Evolutionary conservation across 2,329 filamentous ascomycete species (phyloP), one percentile per base, ranked within the genome.

Genomic region (Zymoseptoria brevis): DNA sequence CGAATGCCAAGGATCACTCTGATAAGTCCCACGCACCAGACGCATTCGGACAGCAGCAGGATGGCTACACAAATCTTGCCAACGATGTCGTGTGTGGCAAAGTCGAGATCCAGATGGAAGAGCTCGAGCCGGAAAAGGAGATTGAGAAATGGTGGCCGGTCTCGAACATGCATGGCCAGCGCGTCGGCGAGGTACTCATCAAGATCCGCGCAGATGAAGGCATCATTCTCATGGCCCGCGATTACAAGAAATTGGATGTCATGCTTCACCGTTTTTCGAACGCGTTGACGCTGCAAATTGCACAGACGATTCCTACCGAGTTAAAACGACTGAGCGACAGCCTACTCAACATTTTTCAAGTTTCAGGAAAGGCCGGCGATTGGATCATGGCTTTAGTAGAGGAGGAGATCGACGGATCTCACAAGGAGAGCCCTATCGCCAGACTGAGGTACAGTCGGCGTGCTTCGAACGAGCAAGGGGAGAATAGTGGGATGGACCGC

Each of bases 351-450:
- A 96, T 99, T 56, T 99, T 93, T 68, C 94, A 99, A 71, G 92
- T 96, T 2, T 93, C 91, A 2, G 90, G 90, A 0, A 84, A 84
- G 45, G 88, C 89, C 2, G 82, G 83, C 50, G 90, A 96, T 60
- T 99, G 94, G 94, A 81, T 99, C 21, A 94, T 90, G 80, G 87
- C 90, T 2, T 79, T 99, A 49, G 89, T 96, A 0, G 94, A 99
- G 73, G 93, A 97, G 70, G 94, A 99, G 73, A 97, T 99, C 59
- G 94, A 97, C 69, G 93, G 93, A 0, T 86, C 94, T 19, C 85
- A 90, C 57, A 95, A 87, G 70, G 91, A 96, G 66, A 85, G 86
- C 13, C 84, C 87, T 0, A 83, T 87, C 63, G 90, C 77, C 62
- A 73, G 83, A 45, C 71, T 86, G 54, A 81, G 88, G 3, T 91